Evolutionary conservation across 192 early-diverging fungal genomes (phyloP).

Genomic region (Coemansia sp.): DNA sequence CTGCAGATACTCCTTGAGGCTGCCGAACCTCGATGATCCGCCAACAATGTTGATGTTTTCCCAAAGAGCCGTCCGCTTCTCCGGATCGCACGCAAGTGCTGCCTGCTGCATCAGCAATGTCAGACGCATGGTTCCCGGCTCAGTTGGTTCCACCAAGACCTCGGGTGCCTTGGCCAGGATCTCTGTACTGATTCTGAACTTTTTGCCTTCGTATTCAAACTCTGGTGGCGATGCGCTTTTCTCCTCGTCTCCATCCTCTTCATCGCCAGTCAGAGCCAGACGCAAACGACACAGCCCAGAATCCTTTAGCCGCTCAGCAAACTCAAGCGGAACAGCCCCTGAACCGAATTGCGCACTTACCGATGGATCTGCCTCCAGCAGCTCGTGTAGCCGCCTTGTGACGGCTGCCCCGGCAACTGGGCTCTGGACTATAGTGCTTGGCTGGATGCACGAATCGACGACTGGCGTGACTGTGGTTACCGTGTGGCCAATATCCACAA

Average conservation of each 20-base stretch:
- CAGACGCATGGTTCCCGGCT: constrained; percentile 37
- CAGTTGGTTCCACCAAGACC: constrained; percentile 69
- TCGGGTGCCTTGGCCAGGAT: constrained; percentile 43
- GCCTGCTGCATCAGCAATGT: constrained; percentile 64
- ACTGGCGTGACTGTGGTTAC: constrained; percentile 79
- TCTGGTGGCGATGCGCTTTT: constrained; percentile 32
- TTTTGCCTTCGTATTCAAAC: constrained; percentile 64
- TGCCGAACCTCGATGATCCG: constrained; percentile 63
- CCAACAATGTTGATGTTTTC: constrained; percentile 85
- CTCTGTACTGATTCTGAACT: constrained; percentile 34
- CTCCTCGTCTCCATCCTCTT: constrained; percentile 11
- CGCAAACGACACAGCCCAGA: constrained; percentile 45
- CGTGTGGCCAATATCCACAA: constrained; percentile 90
- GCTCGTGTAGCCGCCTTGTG: constrained; percentile 62
- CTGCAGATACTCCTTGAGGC: constrained; percentile 58
- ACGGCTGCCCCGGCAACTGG: constrained; percentile 72
- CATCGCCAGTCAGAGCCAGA: constrained; percentile 6
- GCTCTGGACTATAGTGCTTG: constrained; percentile 61
- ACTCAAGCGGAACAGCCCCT: constrained; percentile 57
- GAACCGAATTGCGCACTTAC: constrained; percentile 51
- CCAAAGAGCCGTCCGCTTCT: constrained; percentile 79
- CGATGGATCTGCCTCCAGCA: constrained; percentile 59
- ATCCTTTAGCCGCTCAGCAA: constrained; percentile 61
- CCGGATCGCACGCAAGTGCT: constrained; percentile 66
- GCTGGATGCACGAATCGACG: constrained; percentile 72